Evolutionary conservation across 257 asterid genomes (phyloP).

Genomic region (Anisodus acutangulus): DNA sequence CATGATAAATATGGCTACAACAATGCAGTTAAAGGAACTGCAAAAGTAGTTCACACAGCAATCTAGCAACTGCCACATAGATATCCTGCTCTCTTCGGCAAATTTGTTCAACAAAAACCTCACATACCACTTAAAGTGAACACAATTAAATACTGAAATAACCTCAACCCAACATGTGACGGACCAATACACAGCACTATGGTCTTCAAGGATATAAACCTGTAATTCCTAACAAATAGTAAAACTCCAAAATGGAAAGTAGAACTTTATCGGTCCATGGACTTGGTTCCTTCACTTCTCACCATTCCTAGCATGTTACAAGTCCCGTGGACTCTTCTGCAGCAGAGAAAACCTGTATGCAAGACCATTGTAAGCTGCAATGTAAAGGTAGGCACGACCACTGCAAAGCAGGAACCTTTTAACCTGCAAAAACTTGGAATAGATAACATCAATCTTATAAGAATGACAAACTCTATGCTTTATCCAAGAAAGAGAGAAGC

Average conservation of each 20-base stretch:
- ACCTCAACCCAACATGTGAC: constrained; percentile 12
- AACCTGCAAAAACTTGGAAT: constrained; percentile 35
- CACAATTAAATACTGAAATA: not conserved
- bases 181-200: not conserved
- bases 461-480: not conserved
- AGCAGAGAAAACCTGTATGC: constrained; percentile 36
- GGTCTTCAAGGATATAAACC: constrained; percentile 7
- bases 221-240: constrained; percentile 16
- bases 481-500: not conserved
- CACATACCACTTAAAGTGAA: not conserved
- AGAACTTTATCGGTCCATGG: constrained; percentile 23
- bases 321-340: constrained; percentile 31
- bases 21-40: not conserved
- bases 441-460: constrained; percentile 12
- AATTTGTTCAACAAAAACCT: constrained; percentile 9
- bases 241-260: not conserved
- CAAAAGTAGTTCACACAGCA: not conserved
- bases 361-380: constrained; percentile 34
- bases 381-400: constrained; percentile 27
- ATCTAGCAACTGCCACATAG: not conserved
- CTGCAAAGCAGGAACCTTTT: constrained; percentile 34
- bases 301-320: constrained; percentile 18
- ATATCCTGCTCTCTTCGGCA: constrained; percentile 4
- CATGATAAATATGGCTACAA: not conserved
- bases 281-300: constrained; percentile 20